Evolutionary conservation across 176 grass and related monocot species (phyloP), one percentile per base, ranked within the genome.

Genomic region (Carex parvula): DNA sequence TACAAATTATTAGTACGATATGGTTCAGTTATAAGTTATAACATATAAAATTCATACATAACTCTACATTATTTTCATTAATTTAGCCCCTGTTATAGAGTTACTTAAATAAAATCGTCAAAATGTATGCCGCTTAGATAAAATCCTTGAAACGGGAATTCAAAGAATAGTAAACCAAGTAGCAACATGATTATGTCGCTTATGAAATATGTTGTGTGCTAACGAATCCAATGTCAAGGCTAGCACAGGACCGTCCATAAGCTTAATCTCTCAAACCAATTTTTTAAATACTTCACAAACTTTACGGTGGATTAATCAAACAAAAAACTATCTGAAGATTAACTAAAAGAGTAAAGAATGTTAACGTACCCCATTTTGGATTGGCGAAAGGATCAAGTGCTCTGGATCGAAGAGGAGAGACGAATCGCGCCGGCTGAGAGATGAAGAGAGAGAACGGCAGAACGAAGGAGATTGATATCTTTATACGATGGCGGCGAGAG

Each of bases 241-340:
- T 64, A 87, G 86, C 79, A 87, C 86, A 50, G n/a, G 86, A 87
- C 79, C 86, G 37, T 87, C 86, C 69, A 87, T 83, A 87, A 87
- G 85, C 79, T 82, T 48, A n/a, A 42, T 35, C 46, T 10, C 9
- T 50, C 46, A 50, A 50, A 50, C 46, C 33, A 4, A 35, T 35
- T 35, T 35, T 35, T 35, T 35, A 35, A 35, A 35, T 35, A 35
- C 33, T 35, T 46, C 8, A 46, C 44, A 46, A 46, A 46, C 10
- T 15, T 4, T 32, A 66, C 33, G 1, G 7, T 46, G 8, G 44
- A 46, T 46, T 46, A 46, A 70, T 15, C 66, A 70, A 70, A 41
- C 33, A 6, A 68, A 8, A 71, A 71, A 0, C 18, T 62, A 62
- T 21, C 8, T 9, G 18, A 44, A 42, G 2, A 71, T 21, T 50